phyloP scores from a whole-genome alignment of 2,329 filamentous ascomycete species.

The Parascedosporium putredinis region DNA sequence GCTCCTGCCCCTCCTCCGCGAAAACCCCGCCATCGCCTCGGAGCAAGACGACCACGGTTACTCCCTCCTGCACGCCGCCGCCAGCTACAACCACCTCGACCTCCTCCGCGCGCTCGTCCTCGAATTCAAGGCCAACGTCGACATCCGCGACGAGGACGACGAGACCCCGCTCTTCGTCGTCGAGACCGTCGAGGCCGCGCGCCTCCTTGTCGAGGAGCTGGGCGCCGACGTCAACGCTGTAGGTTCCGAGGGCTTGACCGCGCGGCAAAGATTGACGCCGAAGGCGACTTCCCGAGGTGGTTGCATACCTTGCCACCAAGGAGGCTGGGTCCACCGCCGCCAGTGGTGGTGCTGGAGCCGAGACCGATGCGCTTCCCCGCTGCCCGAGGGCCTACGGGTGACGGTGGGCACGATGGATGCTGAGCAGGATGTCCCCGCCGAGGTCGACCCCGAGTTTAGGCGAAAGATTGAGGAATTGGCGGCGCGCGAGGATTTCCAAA shows the following conservation, averaged over 20 bases:
- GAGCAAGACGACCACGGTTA: slow-evolving; percentile 87
- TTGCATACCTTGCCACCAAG: slow-evolving; percentile 50
- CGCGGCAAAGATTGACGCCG: slow-evolving; percentile 69
- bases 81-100: slow-evolving; percentile 80
- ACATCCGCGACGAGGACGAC: slow-evolving; percentile 79
- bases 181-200: slow-evolving; percentile 70
- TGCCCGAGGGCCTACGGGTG: slow-evolving; percentile 68
- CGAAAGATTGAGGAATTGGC: slow-evolving; percentile 84
- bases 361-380: slow-evolving; percentile 39
- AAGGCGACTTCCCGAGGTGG: slow-evolving; percentile 70
- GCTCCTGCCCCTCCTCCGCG: slow-evolving; percentile 63
- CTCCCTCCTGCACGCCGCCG: slow-evolving; percentile 83
- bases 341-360: slow-evolving; percentile 9
- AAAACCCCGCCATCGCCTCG: slow-evolving; percentile 65
- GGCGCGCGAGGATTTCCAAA: slow-evolving; percentile 71
- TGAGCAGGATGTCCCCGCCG: slow-evolving; percentile 45
- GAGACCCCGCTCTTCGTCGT: slow-evolving; percentile 94
- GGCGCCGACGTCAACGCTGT: slow-evolving; percentile 53
- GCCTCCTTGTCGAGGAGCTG: slow-evolving; percentile 72
- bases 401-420: slow-evolving; percentile 66
- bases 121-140: slow-evolving; percentile 68
- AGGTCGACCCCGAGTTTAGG: slow-evolving; percentile 73
- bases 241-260: slow-evolving; percentile 69
- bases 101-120: slow-evolving; percentile 66
- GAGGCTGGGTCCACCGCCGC: slow-evolving; percentile 21